Evolutionary conservation across 2,329 filamentous ascomycete genomes (phyloP).

Genomic region (Madurella mycetomatis): DNA sequence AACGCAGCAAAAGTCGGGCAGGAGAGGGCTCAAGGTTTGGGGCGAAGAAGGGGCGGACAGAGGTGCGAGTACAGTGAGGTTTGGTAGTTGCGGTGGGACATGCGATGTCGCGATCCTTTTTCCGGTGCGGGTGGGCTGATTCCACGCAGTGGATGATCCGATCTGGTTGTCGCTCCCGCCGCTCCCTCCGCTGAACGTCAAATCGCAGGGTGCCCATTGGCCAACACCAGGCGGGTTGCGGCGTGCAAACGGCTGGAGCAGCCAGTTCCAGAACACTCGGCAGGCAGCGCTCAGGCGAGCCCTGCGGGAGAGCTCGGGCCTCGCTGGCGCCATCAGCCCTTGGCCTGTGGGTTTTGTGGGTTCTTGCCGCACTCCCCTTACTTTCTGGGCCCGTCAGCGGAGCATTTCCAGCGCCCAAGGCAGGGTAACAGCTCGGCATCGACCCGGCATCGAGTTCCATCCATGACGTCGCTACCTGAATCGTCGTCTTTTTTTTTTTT

Average conservation of each 20-base stretch:
- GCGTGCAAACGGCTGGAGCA: slow-evolving; percentile 7
- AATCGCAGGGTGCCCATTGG: slow-evolving; percentile 18
- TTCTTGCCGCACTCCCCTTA: no score
- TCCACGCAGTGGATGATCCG: slow-evolving; percentile 25
- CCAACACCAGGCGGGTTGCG: slow-evolving; percentile 5
- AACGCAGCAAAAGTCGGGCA: not conserved
- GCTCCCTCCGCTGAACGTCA: slow-evolving; percentile 4
- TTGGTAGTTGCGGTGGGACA: slow-evolving; percentile 1
- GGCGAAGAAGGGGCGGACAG: slow-evolving; percentile 9
- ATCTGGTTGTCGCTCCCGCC: slow-evolving; percentile 15
- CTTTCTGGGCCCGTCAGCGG: not conserved
- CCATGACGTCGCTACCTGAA: no score
- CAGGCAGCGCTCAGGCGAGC: slow-evolving; percentile 20
- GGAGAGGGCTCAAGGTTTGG: not conserved
- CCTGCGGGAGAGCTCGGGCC: slow-evolving; percentile 7
- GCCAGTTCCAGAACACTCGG: slow-evolving; percentile 18
- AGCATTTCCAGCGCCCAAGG: no score
- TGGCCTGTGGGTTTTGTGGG: not conserved
- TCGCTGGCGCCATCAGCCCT: slow-evolving; percentile 19
- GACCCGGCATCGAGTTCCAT: no score
- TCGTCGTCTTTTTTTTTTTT: no score
- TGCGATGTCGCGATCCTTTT: slow-evolving; percentile 20
- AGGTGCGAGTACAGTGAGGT: no score
- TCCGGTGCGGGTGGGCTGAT: slow-evolving; percentile 25
- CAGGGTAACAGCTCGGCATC: no score